phyloP scores from a whole-genome alignment of 2,329 filamentous ascomycete genomes.

The Aspergillus japonicus region DNA sequence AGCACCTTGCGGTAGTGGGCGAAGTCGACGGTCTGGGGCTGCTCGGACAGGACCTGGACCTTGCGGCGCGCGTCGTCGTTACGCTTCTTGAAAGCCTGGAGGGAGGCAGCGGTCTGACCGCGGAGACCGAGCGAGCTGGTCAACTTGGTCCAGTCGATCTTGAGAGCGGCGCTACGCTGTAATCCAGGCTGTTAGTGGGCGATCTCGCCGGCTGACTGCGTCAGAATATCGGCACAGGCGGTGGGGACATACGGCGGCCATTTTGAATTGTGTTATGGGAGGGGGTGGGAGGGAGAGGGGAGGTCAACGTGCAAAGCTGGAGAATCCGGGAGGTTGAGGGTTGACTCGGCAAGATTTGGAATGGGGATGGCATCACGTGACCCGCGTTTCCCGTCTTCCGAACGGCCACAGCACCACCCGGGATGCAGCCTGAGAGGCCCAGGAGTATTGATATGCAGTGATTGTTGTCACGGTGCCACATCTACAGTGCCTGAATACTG shows the following conservation, averaged over 20 bases:
- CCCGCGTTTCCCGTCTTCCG: constrained; percentile 27
- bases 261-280: constrained; percentile 36
- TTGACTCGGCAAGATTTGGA: constrained; percentile 42
- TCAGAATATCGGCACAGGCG: not conserved
- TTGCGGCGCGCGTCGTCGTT: constrained; percentile 98
- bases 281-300: constrained; percentile 29
- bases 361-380: constrained; percentile 35
- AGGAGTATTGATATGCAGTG: not conserved
- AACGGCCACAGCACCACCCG: constrained; percentile 18
- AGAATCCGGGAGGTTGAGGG: constrained; percentile 35
- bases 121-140: constrained; percentile 91
- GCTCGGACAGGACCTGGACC: constrained; percentile 78
- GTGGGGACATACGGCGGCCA: constrained; percentile 42
- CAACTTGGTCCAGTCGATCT: constrained; percentile 98
- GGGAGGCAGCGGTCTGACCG: constrained; percentile 86
- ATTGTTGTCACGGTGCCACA: not conserved
- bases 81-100: constrained; percentile 98
- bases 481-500: no score
- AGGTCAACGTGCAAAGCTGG: constrained; percentile 37
- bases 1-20: constrained; percentile 83
- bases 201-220: not conserved
- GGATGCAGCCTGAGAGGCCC: not conserved
- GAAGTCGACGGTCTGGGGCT: constrained; percentile 87
- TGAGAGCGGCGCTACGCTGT: constrained; percentile 95
- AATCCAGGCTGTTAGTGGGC: constrained; percentile 25